These are phyloP conservation scores for Margaritispora aquatica DNA, from an alignment of 495 filamentous ascomycete genomes.

Conservation along the genomic window DNA sequence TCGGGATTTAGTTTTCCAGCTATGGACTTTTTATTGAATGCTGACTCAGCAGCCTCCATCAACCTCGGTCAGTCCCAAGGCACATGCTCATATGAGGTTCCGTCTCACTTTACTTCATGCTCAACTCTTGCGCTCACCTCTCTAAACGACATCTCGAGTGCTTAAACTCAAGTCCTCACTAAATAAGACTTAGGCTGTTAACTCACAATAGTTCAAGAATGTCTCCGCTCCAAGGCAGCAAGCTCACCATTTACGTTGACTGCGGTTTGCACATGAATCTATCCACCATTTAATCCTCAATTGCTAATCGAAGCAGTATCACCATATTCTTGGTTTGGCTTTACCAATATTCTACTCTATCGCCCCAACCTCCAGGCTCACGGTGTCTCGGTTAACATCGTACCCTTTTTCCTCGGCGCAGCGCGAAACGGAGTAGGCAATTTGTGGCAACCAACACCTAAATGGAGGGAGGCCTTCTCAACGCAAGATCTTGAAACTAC, in stretches of 20 bases:
- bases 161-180: too few species aligned
- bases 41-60: too few species aligned
- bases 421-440: slow-evolving; percentile 13
- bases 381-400: slow-evolving; percentile 13
- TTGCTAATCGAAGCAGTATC: neutral
- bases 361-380: slow-evolving; percentile 5
- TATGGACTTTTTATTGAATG: too few species aligned
- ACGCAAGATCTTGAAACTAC: slow-evolving; percentile 8
- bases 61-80: too few species aligned
- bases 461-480: slow-evolving; percentile 9
- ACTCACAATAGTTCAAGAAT: neutral
- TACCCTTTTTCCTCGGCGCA: slow-evolving; percentile 15
- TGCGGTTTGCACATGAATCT: slow-evolving; percentile 9
- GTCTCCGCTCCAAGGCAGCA: slow-evolving; percentile 2
- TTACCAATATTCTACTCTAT: slow-evolving; percentile 9
- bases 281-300: neutral
- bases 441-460: slow-evolving; percentile 7
- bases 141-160: too few species aligned
- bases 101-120: too few species aligned
- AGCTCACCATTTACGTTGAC: slow-evolving; percentile 15
- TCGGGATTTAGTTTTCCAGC: too few species aligned
- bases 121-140: too few species aligned
- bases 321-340: slow-evolving; percentile 17
- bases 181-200: too few species aligned
- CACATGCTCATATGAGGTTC: too few species aligned